Percentiles rank a stretch among this genome's conserved stretches.
Evolutionary conservation across 2,329 filamentous ascomycete genomes (phyloP).

Genomic region (Penicillium sp.): DNA sequence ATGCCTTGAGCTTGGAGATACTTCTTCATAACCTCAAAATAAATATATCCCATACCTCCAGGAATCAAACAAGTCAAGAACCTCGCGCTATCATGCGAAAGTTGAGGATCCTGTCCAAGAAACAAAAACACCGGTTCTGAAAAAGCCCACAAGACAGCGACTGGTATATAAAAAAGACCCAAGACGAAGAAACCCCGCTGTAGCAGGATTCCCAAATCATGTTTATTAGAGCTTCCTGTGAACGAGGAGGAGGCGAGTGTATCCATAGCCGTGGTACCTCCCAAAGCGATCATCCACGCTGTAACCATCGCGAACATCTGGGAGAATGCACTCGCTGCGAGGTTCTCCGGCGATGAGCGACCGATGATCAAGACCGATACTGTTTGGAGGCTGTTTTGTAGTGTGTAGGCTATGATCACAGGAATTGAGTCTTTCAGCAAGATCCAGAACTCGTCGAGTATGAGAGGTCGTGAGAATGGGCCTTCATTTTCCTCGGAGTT

Average conservation of each 20-base stretch:
- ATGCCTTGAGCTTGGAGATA: constrained; percentile 51
- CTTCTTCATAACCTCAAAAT: constrained; percentile 68
- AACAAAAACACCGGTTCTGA: constrained; percentile 65
- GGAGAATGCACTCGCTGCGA: constrained; percentile 74
- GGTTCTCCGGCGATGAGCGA: constrained; percentile 65
- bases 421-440: constrained; percentile 62
- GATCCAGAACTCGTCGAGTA: constrained; percentile 55
- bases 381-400: constrained; percentile 80
- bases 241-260: constrained; percentile 75
- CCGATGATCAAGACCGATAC: constrained; percentile 73
- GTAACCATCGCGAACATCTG: constrained; percentile 93
- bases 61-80: constrained; percentile 69
- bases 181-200: constrained; percentile 69
- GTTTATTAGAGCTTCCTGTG: constrained; percentile 68
- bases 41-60: constrained; percentile 76
- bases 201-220: constrained; percentile 67
- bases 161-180: constrained; percentile 60
- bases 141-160: constrained; percentile 64
- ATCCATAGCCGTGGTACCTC: constrained; percentile 76
- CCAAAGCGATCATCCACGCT: constrained; percentile 76
- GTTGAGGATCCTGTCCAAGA: constrained; percentile 68
- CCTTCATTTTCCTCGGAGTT: constrained; percentile 34
- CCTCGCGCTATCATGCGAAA: constrained; percentile 62
- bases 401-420: constrained; percentile 72
- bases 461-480: constrained; percentile 28